Evolutionary conservation across 495 filamentous ascomycete genomes (phyloP).

Genomic region (Penicillium egyptiacum): DNA sequence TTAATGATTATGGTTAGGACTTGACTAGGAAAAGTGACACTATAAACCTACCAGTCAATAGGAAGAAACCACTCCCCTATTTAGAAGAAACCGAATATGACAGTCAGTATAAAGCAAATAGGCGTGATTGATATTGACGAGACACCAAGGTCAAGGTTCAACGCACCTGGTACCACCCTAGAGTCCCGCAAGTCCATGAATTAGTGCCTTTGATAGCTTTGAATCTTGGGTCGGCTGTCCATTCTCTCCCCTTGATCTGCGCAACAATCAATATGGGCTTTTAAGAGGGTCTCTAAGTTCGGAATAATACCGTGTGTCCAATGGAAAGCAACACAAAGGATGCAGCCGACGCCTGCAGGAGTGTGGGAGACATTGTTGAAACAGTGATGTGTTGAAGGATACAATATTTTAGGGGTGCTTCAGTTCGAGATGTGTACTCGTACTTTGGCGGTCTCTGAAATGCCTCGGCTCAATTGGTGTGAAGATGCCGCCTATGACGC

Average conservation of each 20-base stretch:
- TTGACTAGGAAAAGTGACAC: not conserved
- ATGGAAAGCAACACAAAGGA: conserved; percentile 25
- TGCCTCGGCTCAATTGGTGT: conserved; percentile 7
- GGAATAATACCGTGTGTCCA: conserved; percentile 30
- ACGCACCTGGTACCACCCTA: conserved; percentile 37
- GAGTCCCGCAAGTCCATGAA: conserved; percentile 30
- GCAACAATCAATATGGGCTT: not conserved
- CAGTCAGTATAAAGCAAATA: not conserved
- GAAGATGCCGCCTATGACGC: not conserved
- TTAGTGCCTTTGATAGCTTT: conserved; percentile 23
- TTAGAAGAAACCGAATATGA: not conserved
- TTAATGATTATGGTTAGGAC: not conserved
- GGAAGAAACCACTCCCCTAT: conserved; percentile 33
- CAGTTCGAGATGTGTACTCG: not conserved
- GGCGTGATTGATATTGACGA: not conserved
- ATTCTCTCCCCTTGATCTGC: conserved; percentile 24
- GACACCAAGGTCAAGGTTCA: not conserved
- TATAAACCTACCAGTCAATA: conserved; percentile 24
- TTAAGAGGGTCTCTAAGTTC: not conserved
- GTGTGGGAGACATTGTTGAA: conserved; percentile 19
- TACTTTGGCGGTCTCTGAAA: not conserved
- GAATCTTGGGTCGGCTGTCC: conserved; percentile 31
- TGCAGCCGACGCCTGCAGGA: conserved; percentile 27
- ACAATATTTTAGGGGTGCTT: not conserved
- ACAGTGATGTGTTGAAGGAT: not conserved